These are phyloP conservation scores for Tetrapyrgos nigripes DNA, from an alignment of 1,284 basidiomycete genomes.

Conservation along the genomic window DNA sequence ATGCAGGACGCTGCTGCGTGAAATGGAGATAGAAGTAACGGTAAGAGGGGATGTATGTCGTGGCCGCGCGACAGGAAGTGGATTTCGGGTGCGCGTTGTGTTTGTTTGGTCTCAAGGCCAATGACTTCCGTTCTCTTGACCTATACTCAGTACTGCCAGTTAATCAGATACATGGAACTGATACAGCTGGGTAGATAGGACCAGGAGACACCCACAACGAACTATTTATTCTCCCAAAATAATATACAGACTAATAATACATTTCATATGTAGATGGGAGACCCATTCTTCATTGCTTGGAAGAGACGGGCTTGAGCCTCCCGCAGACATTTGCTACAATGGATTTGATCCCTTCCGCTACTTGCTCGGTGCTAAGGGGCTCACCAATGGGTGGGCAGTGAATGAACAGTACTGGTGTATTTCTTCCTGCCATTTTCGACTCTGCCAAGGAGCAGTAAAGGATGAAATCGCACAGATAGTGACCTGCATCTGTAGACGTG, in stretches of 20 bases:
- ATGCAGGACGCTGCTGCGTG: background rate
- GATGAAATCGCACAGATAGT: constrained; percentile 76
- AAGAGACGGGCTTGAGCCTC: background rate
- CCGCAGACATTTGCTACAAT: background rate
- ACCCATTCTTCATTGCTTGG: no score
- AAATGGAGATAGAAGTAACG: background rate
- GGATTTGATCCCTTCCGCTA: constrained; percentile 61
- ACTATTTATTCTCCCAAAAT: no score
- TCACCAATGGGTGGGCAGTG: constrained; percentile 71
- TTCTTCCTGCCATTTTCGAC: constrained; percentile 37
- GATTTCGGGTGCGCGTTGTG: background rate
- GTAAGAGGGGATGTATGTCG: background rate
- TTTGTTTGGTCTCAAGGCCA: background rate
- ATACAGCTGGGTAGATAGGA: no score
- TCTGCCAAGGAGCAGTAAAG: constrained; percentile 82
- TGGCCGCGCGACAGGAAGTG: background rate
- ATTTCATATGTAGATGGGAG: no score
- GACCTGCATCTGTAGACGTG: constrained; percentile 76
- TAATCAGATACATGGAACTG: no score
- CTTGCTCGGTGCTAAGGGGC: constrained; percentile 66
- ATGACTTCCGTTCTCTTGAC: no score
- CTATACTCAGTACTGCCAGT: no score
- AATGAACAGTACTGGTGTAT: constrained; percentile 68
- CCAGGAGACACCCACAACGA: no score
- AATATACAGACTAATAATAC: no score